These are phyloP conservation scores for Kodamaea neixiangensis DNA, from an alignment of 805 yeast genomes.

Conservation along the genomic window DNA sequence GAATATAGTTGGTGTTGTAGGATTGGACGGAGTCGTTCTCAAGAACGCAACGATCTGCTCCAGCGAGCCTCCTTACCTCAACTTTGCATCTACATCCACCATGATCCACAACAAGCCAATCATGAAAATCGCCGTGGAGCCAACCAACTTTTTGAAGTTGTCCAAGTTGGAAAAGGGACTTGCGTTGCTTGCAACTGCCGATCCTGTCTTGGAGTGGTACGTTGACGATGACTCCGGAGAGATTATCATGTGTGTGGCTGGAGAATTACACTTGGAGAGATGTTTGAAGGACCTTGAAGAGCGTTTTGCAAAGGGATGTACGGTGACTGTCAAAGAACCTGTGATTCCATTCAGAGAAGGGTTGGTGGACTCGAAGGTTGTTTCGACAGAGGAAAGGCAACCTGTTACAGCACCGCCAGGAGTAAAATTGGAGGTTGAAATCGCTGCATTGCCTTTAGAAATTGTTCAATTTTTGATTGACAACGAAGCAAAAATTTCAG, in stretches of 20 bases:
- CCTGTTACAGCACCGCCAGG: slow-evolving; percentile 45
- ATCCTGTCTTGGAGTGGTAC: slow-evolving; percentile 89
- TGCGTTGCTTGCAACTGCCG: slow-evolving; percentile 78
- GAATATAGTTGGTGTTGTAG: slow-evolving; percentile 90
- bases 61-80: slow-evolving; percentile 63
- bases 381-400: slow-evolving; percentile 24
- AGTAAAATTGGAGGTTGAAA: slow-evolving; percentile 52
- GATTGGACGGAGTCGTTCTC: slow-evolving; percentile 76
- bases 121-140: slow-evolving; percentile 94
- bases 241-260: slow-evolving; percentile 91
- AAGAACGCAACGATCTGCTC: slow-evolving; percentile 83
- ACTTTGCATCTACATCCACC: slow-evolving; percentile 50
- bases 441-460: slow-evolving; percentile 57
- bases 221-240: slow-evolving; percentile 87
- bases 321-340: slow-evolving; percentile 83
- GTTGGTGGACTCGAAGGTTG: slow-evolving; percentile 52
- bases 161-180: slow-evolving; percentile 76
- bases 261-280: slow-evolving; percentile 93
- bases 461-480: slow-evolving; percentile 51
- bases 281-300: slow-evolving; percentile 89
- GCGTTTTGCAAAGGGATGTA: slow-evolving; percentile 84
- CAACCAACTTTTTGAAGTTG: slow-evolving; percentile 81
- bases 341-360: slow-evolving; percentile 95
- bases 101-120: slow-evolving; percentile 76
- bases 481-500: slow-evolving; percentile 31